Conservation (phyloP, 768 basidiomycete genomes). For the Lepiota brunneoincarnata region DNA sequence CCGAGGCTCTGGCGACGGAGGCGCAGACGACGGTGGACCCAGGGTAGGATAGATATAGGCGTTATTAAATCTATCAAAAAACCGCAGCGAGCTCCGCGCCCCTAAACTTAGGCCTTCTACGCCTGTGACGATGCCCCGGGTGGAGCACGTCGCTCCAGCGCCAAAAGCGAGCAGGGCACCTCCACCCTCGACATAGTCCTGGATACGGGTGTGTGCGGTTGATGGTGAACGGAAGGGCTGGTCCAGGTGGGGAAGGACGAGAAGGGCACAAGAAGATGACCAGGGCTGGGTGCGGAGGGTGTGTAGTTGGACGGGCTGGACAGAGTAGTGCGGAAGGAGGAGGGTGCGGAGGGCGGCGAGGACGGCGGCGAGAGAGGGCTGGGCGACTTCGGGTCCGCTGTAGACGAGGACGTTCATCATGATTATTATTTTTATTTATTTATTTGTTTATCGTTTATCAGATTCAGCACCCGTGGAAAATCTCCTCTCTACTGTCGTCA, state of each 20-base stretch:
- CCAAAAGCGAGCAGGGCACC: slow-evolving; percentile 14
- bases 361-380: slow-evolving; percentile 12
- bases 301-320: slow-evolving; percentile 12
- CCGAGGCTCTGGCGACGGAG: not conserved
- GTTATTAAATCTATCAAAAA: slow-evolving; percentile 11
- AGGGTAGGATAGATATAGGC: slow-evolving; percentile 4
- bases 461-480: not conserved
- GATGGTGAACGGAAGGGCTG: not conserved
- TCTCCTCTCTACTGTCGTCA: not conserved
- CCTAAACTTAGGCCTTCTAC: slow-evolving; percentile 2
- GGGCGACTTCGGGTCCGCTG: slow-evolving; percentile 17
- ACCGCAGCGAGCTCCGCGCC: slow-evolving; percentile 6
- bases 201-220: not conserved
- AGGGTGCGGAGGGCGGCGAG: slow-evolving; percentile 13
- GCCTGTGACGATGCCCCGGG: not conserved
- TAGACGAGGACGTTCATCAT: slow-evolving; percentile 18
- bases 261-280: slow-evolving; percentile 13
- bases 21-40: not conserved
- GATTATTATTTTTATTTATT: not conserved
- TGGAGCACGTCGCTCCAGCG: slow-evolving; percentile 9
- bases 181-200: slow-evolving; percentile 15
- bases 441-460: not conserved
- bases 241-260: slow-evolving; percentile 14
- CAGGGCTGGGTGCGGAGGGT: slow-evolving; percentile 16
- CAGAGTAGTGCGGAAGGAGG: slow-evolving; percentile 12